A percentile compares a stretch with the other conserved stretches of the same genome.
Evolutionary conservation across 2,329 filamentous ascomycete genomes (phyloP).

Genomic region (Plenodomus tracheiphilus): DNA sequence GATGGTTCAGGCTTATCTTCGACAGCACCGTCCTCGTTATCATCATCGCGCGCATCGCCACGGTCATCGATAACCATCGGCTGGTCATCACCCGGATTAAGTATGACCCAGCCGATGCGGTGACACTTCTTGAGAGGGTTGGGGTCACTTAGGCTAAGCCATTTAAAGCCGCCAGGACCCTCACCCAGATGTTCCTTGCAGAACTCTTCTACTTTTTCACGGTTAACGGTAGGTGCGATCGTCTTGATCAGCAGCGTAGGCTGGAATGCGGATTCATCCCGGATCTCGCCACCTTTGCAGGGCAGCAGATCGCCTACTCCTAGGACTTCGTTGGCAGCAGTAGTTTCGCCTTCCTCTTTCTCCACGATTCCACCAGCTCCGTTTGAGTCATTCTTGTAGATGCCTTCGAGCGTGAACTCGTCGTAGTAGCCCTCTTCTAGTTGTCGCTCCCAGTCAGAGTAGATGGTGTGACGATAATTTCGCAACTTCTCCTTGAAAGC

Average conservation of each 20-base stretch:
- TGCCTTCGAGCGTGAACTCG: slow-evolving; percentile 90
- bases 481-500: slow-evolving; percentile 74
- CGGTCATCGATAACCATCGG: slow-evolving; percentile 65
- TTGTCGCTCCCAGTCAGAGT: slow-evolving; percentile 87
- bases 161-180: slow-evolving; percentile 88
- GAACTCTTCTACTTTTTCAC: slow-evolving; percentile 89
- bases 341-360: slow-evolving; percentile 94
- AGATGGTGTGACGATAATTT: slow-evolving; percentile 76
- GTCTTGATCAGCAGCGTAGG: slow-evolving; percentile 97
- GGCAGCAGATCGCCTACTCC: slow-evolving; percentile 91
- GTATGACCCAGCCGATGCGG: slow-evolving; percentile 97
- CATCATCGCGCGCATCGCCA: slow-evolving; percentile 72
- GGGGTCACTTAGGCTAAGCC: slow-evolving; percentile 92
- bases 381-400: slow-evolving; percentile 91
- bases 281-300: slow-evolving; percentile 78
- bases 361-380: slow-evolving; percentile 82
- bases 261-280: slow-evolving; percentile 84
- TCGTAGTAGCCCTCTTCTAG: slow-evolving; percentile 85
- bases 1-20: slow-evolving; percentile 55
- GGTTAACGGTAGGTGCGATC: slow-evolving; percentile 92
- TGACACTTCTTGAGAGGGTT: slow-evolving; percentile 97
- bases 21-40: slow-evolving; percentile 60
- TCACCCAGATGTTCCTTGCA: slow-evolving; percentile 94
- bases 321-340: slow-evolving; percentile 86
- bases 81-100: slow-evolving; percentile 76